Evolutionary conservation across 2,329 filamentous ascomycete genomes (phyloP), one percentile per base, ranked within the genome.

Genomic region (Phoma sp.): DNA sequence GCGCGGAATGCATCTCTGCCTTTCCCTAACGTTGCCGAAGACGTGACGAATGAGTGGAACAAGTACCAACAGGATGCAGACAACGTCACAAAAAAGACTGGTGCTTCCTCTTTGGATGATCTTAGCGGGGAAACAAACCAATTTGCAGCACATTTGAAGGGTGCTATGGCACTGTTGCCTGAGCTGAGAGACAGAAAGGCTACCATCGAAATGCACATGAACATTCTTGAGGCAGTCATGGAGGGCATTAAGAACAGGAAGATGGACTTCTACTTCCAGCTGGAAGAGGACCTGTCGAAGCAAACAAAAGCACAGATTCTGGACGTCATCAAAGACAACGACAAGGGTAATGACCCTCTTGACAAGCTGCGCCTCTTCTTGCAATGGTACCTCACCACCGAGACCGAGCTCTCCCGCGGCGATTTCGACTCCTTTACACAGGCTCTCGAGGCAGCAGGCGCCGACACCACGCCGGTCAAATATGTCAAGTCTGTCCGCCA

Each of bases 341-440:
- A 87, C 59, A 96, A 96, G 77, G 95, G 95, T 46, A 90, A 86
- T 39, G 85, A 96, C 43, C 86, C 95, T 2, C 79, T 87, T 22
- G 95, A 99, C 74, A 98, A 98, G 78, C 84, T 99, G 25, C 86
- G 95, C 37, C 78, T 98, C 10, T 99, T 99, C 75, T 88, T 98
- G 61, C 97, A 99, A 67, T 99, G 95, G 95, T 73, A 74, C 49
- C 65, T 99, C 48, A 97, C 91, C 73, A 96, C 91, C 0, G 95
- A 98, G 71, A 89, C 91, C 65, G 93, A 98, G 58, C 83, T 97
- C 18, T 88, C 84, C 51, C 86, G 92, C 57, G 80, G 85, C 5
- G 95, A 99, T 60, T 89, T 96, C 80, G 86, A 89, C 60, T 86
- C 89, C 55, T 96, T 97, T 62, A 91, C 95, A 68, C 89, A 95